These are phyloP conservation scores for Pythium rishiriense DNA, from an alignment of 352 stramenopile species.

Conservation along the genomic window DNA sequence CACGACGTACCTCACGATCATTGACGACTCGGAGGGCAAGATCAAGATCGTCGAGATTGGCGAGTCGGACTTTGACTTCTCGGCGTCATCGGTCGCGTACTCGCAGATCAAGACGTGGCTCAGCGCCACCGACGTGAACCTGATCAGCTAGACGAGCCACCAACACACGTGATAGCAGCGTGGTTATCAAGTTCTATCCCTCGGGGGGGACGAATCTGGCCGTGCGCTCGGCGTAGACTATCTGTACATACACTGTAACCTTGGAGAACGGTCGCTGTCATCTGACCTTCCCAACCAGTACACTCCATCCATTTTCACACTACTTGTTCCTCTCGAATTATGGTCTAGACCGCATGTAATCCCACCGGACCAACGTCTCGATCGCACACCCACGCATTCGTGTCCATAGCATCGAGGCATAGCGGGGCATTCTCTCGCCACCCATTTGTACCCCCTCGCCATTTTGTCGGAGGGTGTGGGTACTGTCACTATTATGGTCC, in stretches of 20 bases:
- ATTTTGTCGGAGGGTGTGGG: no score
- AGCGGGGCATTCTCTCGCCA: no score
- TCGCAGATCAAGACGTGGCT: slow-evolving; percentile 26
- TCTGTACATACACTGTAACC: slow-evolving; percentile 6
- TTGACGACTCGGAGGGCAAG: slow-evolving; percentile 29
- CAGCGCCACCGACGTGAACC: slow-evolving; percentile 17
- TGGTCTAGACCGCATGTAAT: slow-evolving; percentile 1
- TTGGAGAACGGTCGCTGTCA: not conserved
- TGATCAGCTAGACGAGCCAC: slow-evolving; percentile 10
- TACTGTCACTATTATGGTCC: no score
- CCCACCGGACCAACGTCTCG: no score
- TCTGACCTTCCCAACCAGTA: not conserved
- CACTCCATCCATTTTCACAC: no score
- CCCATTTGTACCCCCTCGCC: no score
- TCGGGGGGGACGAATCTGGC: no score
- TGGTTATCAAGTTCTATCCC: no score
- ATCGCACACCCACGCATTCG: no score
- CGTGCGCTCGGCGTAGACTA: slow-evolving; percentile 5
- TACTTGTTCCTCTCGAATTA: not conserved
- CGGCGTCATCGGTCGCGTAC: slow-evolving; percentile 14
- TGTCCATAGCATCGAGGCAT: no score
- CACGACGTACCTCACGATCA: slow-evolving; percentile 39
- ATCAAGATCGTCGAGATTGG: slow-evolving; percentile 41
- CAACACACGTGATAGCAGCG: no score
- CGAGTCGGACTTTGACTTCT: slow-evolving; percentile 39